phyloP scores from a whole-genome alignment of 2,329 filamentous ascomycete genomes.

The Xylariaceae sp. region DNA sequence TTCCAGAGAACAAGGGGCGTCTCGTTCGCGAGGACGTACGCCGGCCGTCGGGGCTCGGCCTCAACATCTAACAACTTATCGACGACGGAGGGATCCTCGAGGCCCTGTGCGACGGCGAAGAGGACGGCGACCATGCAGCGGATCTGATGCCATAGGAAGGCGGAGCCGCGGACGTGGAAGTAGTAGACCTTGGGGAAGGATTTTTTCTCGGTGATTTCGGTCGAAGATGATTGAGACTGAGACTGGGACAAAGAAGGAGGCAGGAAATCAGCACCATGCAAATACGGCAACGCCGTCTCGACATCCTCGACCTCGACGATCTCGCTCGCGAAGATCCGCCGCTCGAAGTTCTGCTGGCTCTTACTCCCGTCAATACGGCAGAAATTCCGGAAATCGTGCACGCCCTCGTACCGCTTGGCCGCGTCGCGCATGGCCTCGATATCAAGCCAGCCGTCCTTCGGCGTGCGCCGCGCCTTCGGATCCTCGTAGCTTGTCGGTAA shows the following conservation, averaged over 20 bases:
- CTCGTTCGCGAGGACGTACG: constrained; percentile 87
- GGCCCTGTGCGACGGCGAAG: constrained; percentile 86
- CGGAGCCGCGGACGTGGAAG: constrained; percentile 82
- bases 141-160: constrained; percentile 98
- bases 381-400: constrained; percentile 94
- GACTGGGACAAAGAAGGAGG: constrained; percentile 17
- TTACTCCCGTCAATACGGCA: constrained; percentile 91
- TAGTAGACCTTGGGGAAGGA: constrained; percentile 67
- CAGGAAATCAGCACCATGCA: constrained; percentile 43
- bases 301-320: constrained; percentile 64
- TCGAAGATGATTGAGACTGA: constrained; percentile 3
- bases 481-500: constrained; percentile 51
- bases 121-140: constrained; percentile 87
- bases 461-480: constrained; percentile 27
- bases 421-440: constrained; percentile 80
- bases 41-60: constrained; percentile 68
- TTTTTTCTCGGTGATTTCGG: constrained; percentile 1
- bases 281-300: constrained; percentile 51
- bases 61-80: constrained; percentile 67
- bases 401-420: constrained; percentile 71
- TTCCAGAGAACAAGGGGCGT: constrained; percentile 92
- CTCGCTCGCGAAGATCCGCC: constrained; percentile 73
- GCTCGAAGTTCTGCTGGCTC: constrained; percentile 77
- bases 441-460: constrained; percentile 73
- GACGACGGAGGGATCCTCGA: constrained; percentile 71